Evolutionary conservation across 306 rosid species (phyloP).

Genomic region (Carpinus viminea): DNA sequence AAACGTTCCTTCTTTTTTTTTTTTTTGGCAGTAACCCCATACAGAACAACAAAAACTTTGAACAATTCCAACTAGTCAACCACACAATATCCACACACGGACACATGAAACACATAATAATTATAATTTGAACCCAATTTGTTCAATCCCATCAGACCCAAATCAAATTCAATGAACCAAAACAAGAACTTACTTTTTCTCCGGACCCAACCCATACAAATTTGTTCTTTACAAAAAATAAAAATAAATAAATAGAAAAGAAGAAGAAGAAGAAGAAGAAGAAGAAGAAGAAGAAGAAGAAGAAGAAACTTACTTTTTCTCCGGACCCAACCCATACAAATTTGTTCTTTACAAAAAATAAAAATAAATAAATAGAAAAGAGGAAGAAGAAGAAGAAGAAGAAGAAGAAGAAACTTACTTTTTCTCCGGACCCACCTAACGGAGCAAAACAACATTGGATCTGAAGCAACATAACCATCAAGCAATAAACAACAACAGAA

Average conservation of each 20-base stretch:
- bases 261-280: not conserved
- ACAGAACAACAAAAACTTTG: not conserved
- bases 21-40: not conserved
- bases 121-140: not conserved
- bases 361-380: no score
- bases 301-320: slow-evolving; percentile 40
- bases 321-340: slow-evolving; percentile 16
- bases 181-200: slow-evolving; percentile 57
- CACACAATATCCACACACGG: not conserved
- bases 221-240: not conserved
- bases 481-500: not conserved
- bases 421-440: no score
- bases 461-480: not conserved
- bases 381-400: no score
- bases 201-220: slow-evolving; percentile 16
- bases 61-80: not conserved
- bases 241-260: no score
- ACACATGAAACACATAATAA: not conserved
- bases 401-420: no score
- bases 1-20: not conserved
- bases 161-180: not conserved
- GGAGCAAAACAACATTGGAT: not conserved
- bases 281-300: not conserved
- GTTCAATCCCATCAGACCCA: not conserved
- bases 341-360: not conserved